A percentile compares a stretch with the other conserved stretches of the same genome.
phyloP scores from a whole-genome alignment of 495 filamentous ascomycete species.

The Aspergillus panamensis region DNA sequence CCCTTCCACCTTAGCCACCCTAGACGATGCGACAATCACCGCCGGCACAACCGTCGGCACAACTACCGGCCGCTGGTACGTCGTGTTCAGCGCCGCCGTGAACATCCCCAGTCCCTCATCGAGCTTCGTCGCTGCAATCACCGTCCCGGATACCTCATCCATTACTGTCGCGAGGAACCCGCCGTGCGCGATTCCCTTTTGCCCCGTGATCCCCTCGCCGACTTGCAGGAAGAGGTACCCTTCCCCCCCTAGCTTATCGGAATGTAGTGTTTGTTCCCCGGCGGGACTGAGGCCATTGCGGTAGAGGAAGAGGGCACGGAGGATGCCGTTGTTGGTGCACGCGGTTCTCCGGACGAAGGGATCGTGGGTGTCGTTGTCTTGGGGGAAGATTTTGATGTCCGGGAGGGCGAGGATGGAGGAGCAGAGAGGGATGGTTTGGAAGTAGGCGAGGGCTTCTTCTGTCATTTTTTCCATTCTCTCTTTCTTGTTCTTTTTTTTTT shows the following conservation, averaged over 20 bases:
- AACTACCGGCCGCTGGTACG: conserved; percentile 10
- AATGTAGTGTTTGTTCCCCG: not conserved
- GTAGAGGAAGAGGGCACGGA: not conserved
- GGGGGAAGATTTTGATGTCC: not conserved
- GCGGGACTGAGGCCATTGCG: not conserved
- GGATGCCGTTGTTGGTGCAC: not conserved
- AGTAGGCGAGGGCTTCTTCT: not conserved
- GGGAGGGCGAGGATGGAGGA: not conserved
- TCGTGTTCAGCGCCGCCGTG: conserved; percentile 8
- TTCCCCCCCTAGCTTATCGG: not conserved
- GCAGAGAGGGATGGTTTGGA: not conserved
- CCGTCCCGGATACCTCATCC: conserved; percentile 11
- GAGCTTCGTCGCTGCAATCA: conserved; percentile 2
- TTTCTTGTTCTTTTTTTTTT: not conserved
- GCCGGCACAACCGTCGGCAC: conserved; percentile 1
- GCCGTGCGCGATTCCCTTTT: conserved; percentile 10
- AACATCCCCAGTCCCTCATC: conserved; percentile 17
- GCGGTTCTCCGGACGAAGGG: not conserved
- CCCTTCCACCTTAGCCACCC: conserved; percentile 11
- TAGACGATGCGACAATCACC: conserved; percentile 12
- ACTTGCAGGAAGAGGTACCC: conserved; percentile 10
- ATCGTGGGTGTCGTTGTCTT: not conserved
- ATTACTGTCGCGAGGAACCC: conserved; percentile 14
- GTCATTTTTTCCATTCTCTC: not conserved
- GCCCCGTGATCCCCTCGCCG: conserved; percentile 7